Evolutionary conservation across 768 basidiomycete species (phyloP), one percentile per base, ranked within the genome.

Genomic region (Collybiopsis luxurians): DNA sequence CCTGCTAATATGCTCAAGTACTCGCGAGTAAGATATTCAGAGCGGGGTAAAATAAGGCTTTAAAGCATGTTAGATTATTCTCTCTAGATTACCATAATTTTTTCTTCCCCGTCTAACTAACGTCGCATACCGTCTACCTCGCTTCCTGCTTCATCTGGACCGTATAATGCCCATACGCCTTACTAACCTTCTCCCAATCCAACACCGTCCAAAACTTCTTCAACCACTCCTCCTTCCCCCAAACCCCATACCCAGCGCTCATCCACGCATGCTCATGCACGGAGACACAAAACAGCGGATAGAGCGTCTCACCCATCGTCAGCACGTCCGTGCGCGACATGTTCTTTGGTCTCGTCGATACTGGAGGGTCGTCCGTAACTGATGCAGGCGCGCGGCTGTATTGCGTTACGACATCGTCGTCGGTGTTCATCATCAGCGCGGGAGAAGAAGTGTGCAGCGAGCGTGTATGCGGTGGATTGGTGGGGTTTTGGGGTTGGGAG

Each of bases 201-300:
- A 95, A 70, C 21, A 87, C 89, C 10, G 75, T 77, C 92, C 92
- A 96, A 72, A 95, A 93, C 66, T 86, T 80, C 63, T 79, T 82
- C 66, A 95, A 67, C 79, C 92, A 96, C 63, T 80, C 80, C 68
- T 95, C 92, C 71, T 92, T 90, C 24, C 94, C 93, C 90, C 91
- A 94, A 4, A 96, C 82, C 4, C 93, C 93, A 61, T 88, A 93
- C 38, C 89, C 90, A 21, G 89, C 86, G 48, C 78, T 77, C 65
- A 96, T 77, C 91, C 92, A 96, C 26, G 88, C 87, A 62, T 92
- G 93, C 69, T 94, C 92, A 62, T 93, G 82, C 4, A 91, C 82
- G 42, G 86, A 85, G 50, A 94, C 66, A 60, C 89, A 90, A 69
- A 92, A 85, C 54, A 95, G 67, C 21, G 93, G 93, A 66, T 77